Conservation (phyloP, 2,329 filamentous ascomycete species). For the Raffaelea deltoideospora region DNA sequence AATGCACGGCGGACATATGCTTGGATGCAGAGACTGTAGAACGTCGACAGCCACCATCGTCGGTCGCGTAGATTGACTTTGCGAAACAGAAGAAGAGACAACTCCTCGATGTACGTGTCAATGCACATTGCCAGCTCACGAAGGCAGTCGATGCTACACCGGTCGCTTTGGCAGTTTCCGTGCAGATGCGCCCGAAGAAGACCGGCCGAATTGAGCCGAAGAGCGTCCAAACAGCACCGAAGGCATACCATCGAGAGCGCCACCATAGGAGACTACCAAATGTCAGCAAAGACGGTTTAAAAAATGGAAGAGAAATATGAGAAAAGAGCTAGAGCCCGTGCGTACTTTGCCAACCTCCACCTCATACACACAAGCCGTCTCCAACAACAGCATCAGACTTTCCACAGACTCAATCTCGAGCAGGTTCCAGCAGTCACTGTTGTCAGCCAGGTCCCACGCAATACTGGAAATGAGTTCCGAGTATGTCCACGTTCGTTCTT, state of each 20-base stretch:
- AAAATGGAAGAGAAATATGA: slow-evolving; percentile 1
- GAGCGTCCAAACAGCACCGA: slow-evolving; percentile 14
- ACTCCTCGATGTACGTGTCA: slow-evolving; percentile 15
- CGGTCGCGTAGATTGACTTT: slow-evolving; percentile 17
- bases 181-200: slow-evolving; percentile 12
- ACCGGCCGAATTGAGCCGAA: slow-evolving; percentile 12
- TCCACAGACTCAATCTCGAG: slow-evolving; percentile 16
- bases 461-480: slow-evolving; percentile 16
- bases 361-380: slow-evolving; percentile 15
- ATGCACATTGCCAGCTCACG: slow-evolving; percentile 12
- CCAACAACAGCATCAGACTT: slow-evolving; percentile 14
- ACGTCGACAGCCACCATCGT: slow-evolving; percentile 17
- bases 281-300: not conserved
- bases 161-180: slow-evolving; percentile 12
- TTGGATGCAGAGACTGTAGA: slow-evolving; percentile 17
- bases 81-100: slow-evolving; percentile 16
- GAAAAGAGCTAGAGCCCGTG: not conserved
- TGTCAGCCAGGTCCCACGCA: slow-evolving; percentile 17
- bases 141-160: slow-evolving; percentile 15
- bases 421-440: slow-evolving; percentile 10
- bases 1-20: slow-evolving; percentile 16
- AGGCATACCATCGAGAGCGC: slow-evolving; percentile 15
- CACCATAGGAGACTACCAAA: slow-evolving; percentile 13
- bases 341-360: slow-evolving; percentile 14
- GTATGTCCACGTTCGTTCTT: slow-evolving; percentile 10